Evolutionary conservation across 2,329 filamentous ascomycete species (phyloP).

Genomic region (Sarocladium brachiariae): DNA sequence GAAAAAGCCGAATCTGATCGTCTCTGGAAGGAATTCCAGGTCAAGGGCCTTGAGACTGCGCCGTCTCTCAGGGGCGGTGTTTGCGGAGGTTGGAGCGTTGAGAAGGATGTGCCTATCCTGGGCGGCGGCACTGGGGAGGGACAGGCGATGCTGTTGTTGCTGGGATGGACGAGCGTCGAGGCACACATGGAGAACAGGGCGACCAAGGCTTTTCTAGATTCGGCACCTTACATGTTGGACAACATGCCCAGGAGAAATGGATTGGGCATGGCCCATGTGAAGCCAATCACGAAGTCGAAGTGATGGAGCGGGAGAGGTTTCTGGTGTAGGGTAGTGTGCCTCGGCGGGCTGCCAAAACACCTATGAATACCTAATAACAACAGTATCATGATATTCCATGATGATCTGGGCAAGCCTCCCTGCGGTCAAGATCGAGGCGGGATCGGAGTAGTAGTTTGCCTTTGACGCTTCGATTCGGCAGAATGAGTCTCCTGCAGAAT

Average conservation of each 20-base stretch:
- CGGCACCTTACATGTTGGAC: background rate
- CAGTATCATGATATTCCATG: too few species aligned
- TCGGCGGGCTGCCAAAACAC: too few species aligned
- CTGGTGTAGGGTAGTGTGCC: background rate
- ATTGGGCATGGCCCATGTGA: background rate
- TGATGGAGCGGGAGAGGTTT: background rate
- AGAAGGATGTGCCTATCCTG: background rate
- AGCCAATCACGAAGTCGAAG: constrained; percentile 3
- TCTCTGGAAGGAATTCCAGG: background rate
- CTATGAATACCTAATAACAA: too few species aligned
- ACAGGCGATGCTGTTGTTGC: background rate
- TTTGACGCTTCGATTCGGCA: too few species aligned
- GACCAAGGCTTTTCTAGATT: background rate
- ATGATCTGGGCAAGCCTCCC: too few species aligned
- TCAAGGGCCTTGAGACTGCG: background rate
- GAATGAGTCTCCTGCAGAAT: too few species aligned
- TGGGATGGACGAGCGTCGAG: background rate
- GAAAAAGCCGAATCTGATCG: background rate
- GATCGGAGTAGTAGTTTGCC: too few species aligned
- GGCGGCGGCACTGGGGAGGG: background rate
- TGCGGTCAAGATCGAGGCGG: too few species aligned
- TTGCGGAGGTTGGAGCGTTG: background rate
- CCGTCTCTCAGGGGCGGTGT: background rate
- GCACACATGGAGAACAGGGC: background rate
- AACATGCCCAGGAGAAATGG: background rate